These are phyloP conservation scores for Pseudotulostoma volvatum DNA, from an alignment of 495 filamentous ascomycete genomes.

Conservation along the genomic window DNA sequence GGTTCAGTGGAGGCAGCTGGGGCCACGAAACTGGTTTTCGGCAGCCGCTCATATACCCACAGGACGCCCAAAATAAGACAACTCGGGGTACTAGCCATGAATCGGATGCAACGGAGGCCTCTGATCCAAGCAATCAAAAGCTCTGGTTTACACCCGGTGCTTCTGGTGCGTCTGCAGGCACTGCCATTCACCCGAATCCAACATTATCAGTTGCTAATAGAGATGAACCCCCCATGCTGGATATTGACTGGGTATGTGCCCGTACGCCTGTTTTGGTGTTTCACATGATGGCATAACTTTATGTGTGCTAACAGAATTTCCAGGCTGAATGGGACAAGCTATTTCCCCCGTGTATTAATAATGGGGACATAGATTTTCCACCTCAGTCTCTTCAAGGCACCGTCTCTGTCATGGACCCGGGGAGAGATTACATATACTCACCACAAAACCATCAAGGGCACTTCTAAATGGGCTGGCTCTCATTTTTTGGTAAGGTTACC, in stretches of 20 bases:
- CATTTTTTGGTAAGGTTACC: too few relatives aligned
- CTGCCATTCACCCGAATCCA: neutral
- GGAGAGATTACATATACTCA: too few relatives aligned
- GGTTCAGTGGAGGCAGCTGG: too few relatives aligned
- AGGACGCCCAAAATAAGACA: neutral
- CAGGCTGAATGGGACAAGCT: constrained; percentile 9
- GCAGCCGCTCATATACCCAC: neutral
- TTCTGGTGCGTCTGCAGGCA: neutral
- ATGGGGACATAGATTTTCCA: constrained; percentile 7
- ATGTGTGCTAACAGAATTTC: too few relatives aligned
- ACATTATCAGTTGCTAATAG: constrained; percentile 1
- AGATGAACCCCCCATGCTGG: constrained; percentile 7
- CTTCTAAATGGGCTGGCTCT: too few relatives aligned
- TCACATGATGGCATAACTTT: too few relatives aligned
- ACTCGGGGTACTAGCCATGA: neutral
- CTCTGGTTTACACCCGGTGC: neutral
- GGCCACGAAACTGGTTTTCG: too few relatives aligned
- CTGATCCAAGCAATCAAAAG: neutral
- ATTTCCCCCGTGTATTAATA: constrained; percentile 8
- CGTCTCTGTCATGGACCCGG: constrained; percentile 1
- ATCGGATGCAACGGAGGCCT: neutral
- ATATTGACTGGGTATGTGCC: constrained; percentile 13
- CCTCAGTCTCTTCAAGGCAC: constrained; percentile 1
- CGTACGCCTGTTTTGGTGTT: too few relatives aligned
- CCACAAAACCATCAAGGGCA: too few relatives aligned